A percentile compares a stretch with the other conserved stretches of the same genome.
Evolutionary conservation across 345 rosid species (phyloP).

Genomic region (Nephelium lappaceum): DNA sequence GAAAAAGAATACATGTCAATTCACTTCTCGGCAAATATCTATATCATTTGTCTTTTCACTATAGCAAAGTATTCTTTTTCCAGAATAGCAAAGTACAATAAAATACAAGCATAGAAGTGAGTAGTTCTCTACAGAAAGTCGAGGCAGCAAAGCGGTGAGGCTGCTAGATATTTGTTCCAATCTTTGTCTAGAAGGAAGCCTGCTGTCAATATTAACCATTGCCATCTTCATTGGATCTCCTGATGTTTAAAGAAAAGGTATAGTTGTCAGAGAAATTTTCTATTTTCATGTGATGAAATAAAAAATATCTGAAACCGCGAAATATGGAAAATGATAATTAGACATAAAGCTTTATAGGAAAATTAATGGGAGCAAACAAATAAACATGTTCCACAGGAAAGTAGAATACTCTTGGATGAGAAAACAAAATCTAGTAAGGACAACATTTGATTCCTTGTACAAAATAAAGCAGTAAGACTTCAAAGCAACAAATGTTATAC

Average conservation of each 20-base stretch:
- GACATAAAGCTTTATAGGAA: neutral
- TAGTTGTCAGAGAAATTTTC: neutral
- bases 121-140: conserved; percentile 59
- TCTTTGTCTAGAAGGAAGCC: conserved; percentile 51
- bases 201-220: conserved; percentile 47
- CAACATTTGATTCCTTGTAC: neutral
- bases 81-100: neutral
- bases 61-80: neutral
- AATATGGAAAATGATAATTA: neutral
- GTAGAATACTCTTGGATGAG: neutral
- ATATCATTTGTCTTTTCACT: neutral
- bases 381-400: neutral
- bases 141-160: conserved; percentile 63
- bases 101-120: conserved; percentile 7
- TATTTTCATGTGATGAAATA: neutral
- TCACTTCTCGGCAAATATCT: neutral
- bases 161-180: conserved; percentile 52
- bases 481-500: conserved; percentile 37
- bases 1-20: conserved; percentile 23
- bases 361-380: neutral
- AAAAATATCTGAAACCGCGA: neutral
- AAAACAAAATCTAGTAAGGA: too few species aligned
- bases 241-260: conserved; percentile 25
- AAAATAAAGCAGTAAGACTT: neutral
- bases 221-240: conserved; percentile 89